Evolutionary conservation across 768 basidiomycete species (phyloP).

Genomic region (Lentinus brumalis): DNA sequence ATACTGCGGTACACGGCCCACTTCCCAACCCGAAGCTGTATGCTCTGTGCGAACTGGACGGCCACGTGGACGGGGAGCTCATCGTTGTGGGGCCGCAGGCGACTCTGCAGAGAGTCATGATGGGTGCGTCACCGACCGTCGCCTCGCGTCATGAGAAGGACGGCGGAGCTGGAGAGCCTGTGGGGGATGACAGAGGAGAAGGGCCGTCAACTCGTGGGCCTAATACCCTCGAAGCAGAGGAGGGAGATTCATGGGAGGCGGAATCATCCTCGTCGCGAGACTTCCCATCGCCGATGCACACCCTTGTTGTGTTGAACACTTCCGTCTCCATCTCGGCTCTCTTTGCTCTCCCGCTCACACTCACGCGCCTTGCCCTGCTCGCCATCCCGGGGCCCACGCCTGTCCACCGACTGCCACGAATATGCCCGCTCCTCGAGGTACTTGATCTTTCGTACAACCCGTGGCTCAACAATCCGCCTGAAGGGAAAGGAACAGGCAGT

Average conservation of each 20-base stretch:
- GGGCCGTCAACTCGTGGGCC: not conserved
- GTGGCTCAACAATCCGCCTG: slow-evolving; percentile 38
- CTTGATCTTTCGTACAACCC: slow-evolving; percentile 71
- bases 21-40: slow-evolving; percentile 52
- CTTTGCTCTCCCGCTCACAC: slow-evolving; percentile 59
- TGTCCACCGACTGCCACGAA: slow-evolving; percentile 56
- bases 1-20: slow-evolving; percentile 59
- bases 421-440: slow-evolving; percentile 62
- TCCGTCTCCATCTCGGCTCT: slow-evolving; percentile 46
- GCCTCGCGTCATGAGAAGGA: not conserved
- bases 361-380: slow-evolving; percentile 64
- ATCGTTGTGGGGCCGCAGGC: slow-evolving; percentile 61
- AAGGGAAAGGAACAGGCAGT: slow-evolving; percentile 24
- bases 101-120: slow-evolving; percentile 44
- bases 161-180: not conserved
- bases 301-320: slow-evolving; percentile 53
- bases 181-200: slow-evolving; percentile 3
- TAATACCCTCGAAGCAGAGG: not conserved
- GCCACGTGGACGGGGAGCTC: slow-evolving; percentile 64
- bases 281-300: slow-evolving; percentile 36
- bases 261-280: slow-evolving; percentile 20
- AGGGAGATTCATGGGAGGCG: slow-evolving; percentile 17
- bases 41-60: slow-evolving; percentile 49
- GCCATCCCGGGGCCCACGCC: slow-evolving; percentile 49
- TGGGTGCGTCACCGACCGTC: not conserved